Evolutionary conservation across 1,284 basidiomycete species (phyloP).

Genomic region (Puccinia hordei): DNA sequence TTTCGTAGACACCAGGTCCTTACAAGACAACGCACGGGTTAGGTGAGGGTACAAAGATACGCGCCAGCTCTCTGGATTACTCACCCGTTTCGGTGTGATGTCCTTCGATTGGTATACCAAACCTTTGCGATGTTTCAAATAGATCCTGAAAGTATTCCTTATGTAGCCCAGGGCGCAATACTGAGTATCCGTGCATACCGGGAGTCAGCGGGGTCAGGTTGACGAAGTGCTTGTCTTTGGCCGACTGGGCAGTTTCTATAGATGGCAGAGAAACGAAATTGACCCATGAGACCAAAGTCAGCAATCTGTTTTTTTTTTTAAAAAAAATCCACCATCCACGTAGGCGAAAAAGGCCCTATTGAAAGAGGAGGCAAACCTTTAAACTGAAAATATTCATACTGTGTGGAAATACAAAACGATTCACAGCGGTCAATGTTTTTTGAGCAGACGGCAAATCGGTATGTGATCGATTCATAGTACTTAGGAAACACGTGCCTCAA

Average conservation of each 20-base stretch:
- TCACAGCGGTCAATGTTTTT: not conserved
- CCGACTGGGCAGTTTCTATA: conserved; percentile 74
- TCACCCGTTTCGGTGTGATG: conserved; percentile 65
- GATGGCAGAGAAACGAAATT: conserved; percentile 9
- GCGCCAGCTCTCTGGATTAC: not conserved
- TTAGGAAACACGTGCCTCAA: conserved; percentile 32
- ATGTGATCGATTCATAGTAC: conserved; percentile 56
- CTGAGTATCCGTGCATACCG: conserved; percentile 66
- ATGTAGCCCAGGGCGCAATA: conserved; percentile 65
- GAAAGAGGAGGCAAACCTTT: conserved; percentile 29
- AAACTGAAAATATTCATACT: conserved; percentile 51
- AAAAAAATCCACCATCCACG: no score
- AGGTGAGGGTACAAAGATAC: not conserved
- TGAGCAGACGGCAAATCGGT: not conserved
- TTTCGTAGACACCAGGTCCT: conserved; percentile 75
- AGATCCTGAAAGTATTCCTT: conserved; percentile 85
- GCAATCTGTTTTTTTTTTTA: not conserved
- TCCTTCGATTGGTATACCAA: conserved; percentile 82
- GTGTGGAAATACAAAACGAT: not conserved
- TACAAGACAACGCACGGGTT: conserved; percentile 61
- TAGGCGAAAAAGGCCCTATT: not conserved
- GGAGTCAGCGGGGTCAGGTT: conserved; percentile 78
- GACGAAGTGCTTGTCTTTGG: conserved; percentile 76
- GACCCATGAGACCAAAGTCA: not conserved
- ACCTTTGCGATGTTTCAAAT: conserved; percentile 74